Conservation (phyloP, 805 yeast species). For the Scheffersomyces stipitis region DNA sequence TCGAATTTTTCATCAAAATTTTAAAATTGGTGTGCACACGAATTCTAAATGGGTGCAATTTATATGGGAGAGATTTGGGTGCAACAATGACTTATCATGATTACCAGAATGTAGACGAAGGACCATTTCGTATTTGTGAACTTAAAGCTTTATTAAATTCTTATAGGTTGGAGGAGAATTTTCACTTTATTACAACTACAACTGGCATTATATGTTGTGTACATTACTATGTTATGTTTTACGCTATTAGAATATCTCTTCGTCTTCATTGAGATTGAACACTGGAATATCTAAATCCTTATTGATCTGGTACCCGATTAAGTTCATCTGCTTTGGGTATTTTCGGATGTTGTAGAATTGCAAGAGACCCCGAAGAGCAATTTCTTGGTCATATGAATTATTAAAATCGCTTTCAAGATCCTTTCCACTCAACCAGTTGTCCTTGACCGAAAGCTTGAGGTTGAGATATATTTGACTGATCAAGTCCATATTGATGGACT, state of each 20-base stretch:
- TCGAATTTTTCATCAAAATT: too few species aligned
- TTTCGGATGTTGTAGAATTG: constrained; percentile 71
- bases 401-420: constrained; percentile 74
- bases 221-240: too few species aligned
- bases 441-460: constrained; percentile 68
- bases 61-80: too few species aligned
- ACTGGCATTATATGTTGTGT: too few species aligned
- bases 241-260: constrained; percentile 6
- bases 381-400: constrained; percentile 81
- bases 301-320: constrained; percentile 54
- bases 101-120: too few species aligned
- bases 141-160: neutral
- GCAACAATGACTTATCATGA: too few species aligned
- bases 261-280: constrained; percentile 16
- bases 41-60: too few species aligned
- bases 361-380: constrained; percentile 73
- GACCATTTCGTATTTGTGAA: too few species aligned
- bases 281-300: constrained; percentile 19
- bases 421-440: constrained; percentile 84
- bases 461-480: constrained; percentile 83
- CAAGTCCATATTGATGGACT: constrained; percentile 87
- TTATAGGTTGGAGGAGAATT: too few species aligned
- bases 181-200: too few species aligned
- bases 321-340: constrained; percentile 52
- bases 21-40: too few species aligned